A percentile compares a stretch with the other conserved stretches of the same genome.
phyloP scores from a whole-genome alignment of 78 protist genomes.

The Dictyostelium firmibasis region DNA sequence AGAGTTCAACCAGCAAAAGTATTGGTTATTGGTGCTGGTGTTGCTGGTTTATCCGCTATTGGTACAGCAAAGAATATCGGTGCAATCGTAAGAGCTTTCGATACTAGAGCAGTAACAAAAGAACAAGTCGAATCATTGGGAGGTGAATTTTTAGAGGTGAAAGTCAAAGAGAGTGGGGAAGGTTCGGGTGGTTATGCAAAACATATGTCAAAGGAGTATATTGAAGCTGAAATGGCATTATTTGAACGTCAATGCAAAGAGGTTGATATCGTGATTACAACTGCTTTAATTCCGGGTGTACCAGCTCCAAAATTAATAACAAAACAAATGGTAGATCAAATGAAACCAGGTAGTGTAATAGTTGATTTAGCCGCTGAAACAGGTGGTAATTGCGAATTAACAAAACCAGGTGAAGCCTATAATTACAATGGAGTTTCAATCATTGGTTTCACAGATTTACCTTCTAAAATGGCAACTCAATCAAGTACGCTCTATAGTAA shows the following conservation, averaged over 20 bases:
- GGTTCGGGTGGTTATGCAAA: constrained; percentile 98
- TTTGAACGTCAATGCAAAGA: constrained; percentile 91
- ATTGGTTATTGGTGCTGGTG: constrained; percentile 97
- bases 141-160: constrained; percentile 96
- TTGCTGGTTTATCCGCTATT: constrained; percentile 98
- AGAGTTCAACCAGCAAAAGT: constrained; percentile 96
- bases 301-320: constrained; percentile 93
- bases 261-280: constrained; percentile 98
- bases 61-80: constrained; percentile 95
- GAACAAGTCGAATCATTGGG: constrained; percentile 98
- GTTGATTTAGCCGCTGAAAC: constrained; percentile 98
- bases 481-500: constrained; percentile 87
- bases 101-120: constrained; percentile 95
- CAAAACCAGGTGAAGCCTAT: constrained; percentile 79
- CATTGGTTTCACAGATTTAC: constrained; percentile 97
- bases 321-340: constrained; percentile 82
- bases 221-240: constrained; percentile 94
- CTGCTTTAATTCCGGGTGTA: constrained; percentile 98
- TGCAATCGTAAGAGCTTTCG: constrained; percentile 98
- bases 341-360: constrained; percentile 95
- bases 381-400: constrained; percentile 97
- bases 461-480: constrained; percentile 93
- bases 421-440: constrained; percentile 89
- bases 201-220: constrained; percentile 93
- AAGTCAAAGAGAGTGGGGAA: constrained; percentile 91